A percentile compares a stretch with the other conserved stretches of the same genome.
These are phyloP conservation scores for Colletotrichum salicis DNA, from an alignment of 2,329 filamentous ascomycete genomes.

Conservation along the genomic window DNA sequence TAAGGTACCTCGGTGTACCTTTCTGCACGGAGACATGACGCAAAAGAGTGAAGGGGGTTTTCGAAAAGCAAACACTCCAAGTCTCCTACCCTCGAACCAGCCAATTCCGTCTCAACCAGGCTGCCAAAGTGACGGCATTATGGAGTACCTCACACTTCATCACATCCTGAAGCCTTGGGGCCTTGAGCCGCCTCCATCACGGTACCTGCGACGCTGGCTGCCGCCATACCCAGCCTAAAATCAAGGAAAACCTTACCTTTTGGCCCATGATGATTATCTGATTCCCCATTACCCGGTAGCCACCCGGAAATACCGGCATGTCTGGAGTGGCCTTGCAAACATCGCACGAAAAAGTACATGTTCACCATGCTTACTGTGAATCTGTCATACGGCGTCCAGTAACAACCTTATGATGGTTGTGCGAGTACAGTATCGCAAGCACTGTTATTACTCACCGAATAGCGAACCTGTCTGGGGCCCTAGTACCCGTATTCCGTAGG, in stretches of 20 bases:
- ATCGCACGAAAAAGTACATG: background rate
- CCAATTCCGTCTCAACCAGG: background rate
- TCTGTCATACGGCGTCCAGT: background rate
- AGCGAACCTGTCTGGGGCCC: background rate
- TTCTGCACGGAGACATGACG: too few species aligned
- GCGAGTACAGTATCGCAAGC: too few species aligned
- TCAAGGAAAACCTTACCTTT: constrained; percentile 18
- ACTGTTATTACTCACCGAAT: constrained; percentile 28
- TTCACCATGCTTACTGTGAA: background rate
- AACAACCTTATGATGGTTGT: background rate
- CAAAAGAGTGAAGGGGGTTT: background rate
- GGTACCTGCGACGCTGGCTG: constrained; percentile 22
- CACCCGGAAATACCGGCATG: constrained; percentile 5
- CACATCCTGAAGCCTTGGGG: background rate
- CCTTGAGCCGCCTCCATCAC: constrained; percentile 18
- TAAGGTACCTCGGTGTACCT: background rate
- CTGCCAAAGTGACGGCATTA: constrained; percentile 7
- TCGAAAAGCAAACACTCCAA: background rate
- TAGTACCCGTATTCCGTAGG: background rate
- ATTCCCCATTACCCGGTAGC: background rate
- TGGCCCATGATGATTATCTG: background rate
- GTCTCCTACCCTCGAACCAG: background rate
- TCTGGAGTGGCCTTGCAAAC: background rate
- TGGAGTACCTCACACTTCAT: constrained; percentile 27
- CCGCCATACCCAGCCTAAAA: background rate